These are phyloP conservation scores for Lactifluus hygrophoroides DNA, from an alignment of 768 basidiomycete species.

Conservation along the genomic window DNA sequence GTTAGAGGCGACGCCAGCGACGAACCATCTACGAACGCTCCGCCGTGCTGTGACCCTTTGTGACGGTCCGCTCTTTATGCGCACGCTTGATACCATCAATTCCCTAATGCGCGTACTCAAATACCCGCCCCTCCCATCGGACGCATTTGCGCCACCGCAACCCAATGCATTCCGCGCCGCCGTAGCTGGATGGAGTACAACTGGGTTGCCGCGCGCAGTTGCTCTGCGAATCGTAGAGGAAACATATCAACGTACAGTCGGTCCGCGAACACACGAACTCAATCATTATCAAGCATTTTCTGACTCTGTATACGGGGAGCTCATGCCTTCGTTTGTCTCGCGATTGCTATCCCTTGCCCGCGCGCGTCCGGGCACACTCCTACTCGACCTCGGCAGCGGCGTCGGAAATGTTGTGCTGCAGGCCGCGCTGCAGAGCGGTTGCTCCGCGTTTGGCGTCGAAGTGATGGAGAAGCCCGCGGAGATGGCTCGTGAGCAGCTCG, in stretches of 20 bases:
- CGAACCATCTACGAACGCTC: constrained; percentile 44
- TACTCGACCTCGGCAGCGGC: constrained; percentile 55
- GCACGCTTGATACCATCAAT: constrained; percentile 56
- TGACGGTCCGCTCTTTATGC: constrained; percentile 66
- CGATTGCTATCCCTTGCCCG: constrained; percentile 44
- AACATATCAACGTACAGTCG: constrained; percentile 88
- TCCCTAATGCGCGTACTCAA: constrained; percentile 53
- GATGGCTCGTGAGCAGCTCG: constrained; percentile 68
- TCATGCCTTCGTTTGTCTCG: constrained; percentile 66
- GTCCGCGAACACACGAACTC: constrained; percentile 76
- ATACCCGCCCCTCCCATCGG: constrained; percentile 48
- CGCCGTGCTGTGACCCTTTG: constrained; percentile 60
- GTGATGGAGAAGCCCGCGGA: constrained; percentile 69
- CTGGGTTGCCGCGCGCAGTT: constrained; percentile 54
- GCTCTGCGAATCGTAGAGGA: constrained; percentile 77
- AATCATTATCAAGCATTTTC: constrained; percentile 78
- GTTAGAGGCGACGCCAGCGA: constrained; percentile 6
- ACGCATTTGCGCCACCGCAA: constrained; percentile 37
- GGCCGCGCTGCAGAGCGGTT: constrained; percentile 45
- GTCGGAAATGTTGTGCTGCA: constrained; percentile 54
- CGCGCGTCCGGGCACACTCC: constrained; percentile 38
- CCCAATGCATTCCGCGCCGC: constrained; percentile 42
- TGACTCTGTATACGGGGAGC: constrained; percentile 83
- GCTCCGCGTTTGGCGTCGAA: constrained; percentile 53
- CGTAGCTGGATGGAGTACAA: constrained; percentile 42